Percentiles rank a stretch among this genome's conserved stretches.
Evolutionary conservation across 257 asterid species (phyloP).

Genomic region (Knoxia roxburghii): DNA sequence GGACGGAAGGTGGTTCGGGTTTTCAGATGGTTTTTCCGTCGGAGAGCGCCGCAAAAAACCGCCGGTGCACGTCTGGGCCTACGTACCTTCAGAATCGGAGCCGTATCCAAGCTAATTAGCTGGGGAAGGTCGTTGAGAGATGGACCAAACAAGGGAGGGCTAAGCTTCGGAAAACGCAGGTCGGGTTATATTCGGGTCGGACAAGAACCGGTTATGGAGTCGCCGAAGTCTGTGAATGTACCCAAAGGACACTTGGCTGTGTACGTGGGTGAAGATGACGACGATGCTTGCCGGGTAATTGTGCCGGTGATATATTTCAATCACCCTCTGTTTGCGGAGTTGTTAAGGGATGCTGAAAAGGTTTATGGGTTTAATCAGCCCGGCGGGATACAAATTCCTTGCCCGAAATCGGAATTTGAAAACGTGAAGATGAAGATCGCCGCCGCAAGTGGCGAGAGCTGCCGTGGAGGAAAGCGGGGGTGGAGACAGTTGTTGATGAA

Average conservation of each 20-base stretch:
- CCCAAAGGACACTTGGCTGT: constrained; percentile 68
- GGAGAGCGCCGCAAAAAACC: constrained; percentile 20
- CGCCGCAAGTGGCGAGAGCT: constrained; percentile 18
- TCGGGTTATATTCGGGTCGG: constrained; percentile 39
- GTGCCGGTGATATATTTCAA: constrained; percentile 63
- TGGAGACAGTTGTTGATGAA: constrained; percentile 15
- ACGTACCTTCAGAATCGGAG: constrained; percentile 12
- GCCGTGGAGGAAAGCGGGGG: constrained; percentile 28
- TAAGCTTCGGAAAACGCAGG: constrained; percentile 13
- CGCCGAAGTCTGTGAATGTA: constrained; percentile 7
- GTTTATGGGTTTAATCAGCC: constrained; percentile 50
- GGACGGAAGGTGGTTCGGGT: constrained; percentile 35
- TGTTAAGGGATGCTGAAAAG: constrained; percentile 51
- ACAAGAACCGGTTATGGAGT: constrained; percentile 14
- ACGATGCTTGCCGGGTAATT: constrained; percentile 46
- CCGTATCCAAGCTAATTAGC: constrained; percentile 29
- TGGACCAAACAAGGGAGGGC: constrained; percentile 18
- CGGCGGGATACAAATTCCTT: constrained; percentile 73
- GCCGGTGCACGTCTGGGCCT: constrained; percentile 16
- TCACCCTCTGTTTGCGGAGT: constrained; percentile 55
- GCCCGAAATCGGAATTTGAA: constrained; percentile 51
- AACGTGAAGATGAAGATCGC: constrained; percentile 49
- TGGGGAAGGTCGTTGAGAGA: constrained; percentile 28
- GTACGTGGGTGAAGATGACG: constrained; percentile 50
- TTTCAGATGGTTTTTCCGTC: constrained; percentile 31